A percentile compares a stretch with the other conserved stretches of the same genome.
phyloP scores from a whole-genome alignment of 148 eudicot species.

The Pharnaceum exiguum region DNA sequence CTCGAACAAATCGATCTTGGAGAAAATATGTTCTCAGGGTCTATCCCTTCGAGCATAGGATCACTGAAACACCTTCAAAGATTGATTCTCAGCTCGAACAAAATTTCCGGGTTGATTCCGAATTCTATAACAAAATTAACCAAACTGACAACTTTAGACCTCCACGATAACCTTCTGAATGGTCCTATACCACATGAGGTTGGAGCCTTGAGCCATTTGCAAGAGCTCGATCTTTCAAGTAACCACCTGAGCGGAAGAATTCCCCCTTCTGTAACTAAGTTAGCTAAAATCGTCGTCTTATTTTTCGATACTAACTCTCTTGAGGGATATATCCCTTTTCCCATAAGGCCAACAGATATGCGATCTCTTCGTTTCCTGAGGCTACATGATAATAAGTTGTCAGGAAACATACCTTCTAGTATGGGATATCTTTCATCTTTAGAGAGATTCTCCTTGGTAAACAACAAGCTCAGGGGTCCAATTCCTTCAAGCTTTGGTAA shows the following conservation, averaged over 20 bases:
- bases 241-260: slow-evolving; percentile 22
- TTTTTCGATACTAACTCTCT: slow-evolving; percentile 38
- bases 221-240: slow-evolving; percentile 28
- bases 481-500: slow-evolving; percentile 44
- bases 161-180: slow-evolving; percentile 19
- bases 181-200: slow-evolving; percentile 21
- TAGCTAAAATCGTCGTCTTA: slow-evolving; percentile 20
- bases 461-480: slow-evolving; percentile 41
- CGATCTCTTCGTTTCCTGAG: slow-evolving; percentile 28
- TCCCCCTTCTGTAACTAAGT: slow-evolving; percentile 23
- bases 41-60: slow-evolving; percentile 23
- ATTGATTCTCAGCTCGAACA: slow-evolving; percentile 19
- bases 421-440: slow-evolving; percentile 36
- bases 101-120: slow-evolving; percentile 25
- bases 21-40: slow-evolving; percentile 34
- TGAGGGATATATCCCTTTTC: slow-evolving; percentile 50
- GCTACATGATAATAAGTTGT: slow-evolving; percentile 30
- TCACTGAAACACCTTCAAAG: slow-evolving; percentile 15
- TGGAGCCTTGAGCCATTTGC: slow-evolving; percentile 19
- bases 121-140: slow-evolving; percentile 24
- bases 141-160: slow-evolving; percentile 15
- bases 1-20: slow-evolving; percentile 41
- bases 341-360: slow-evolving; percentile 30
- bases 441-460: slow-evolving; percentile 36
- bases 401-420: slow-evolving; percentile 36